A percentile compares a stretch with the other conserved stretches of the same genome.
phyloP scores from a whole-genome alignment of 2,329 filamentous ascomycete genomes.

The Arthrocladium fulminans region DNA sequence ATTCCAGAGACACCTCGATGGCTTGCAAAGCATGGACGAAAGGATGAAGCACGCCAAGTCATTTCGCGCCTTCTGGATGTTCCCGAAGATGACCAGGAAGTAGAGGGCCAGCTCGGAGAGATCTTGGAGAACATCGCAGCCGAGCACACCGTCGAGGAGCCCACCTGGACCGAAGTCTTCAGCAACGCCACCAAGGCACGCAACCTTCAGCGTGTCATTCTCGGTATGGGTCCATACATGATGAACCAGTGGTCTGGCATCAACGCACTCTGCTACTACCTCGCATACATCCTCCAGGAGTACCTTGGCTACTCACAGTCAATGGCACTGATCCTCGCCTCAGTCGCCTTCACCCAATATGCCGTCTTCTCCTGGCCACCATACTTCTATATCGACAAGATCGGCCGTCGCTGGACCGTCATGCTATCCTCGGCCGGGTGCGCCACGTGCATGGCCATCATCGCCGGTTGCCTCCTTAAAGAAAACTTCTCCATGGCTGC shows the following conservation, averaged over 20 bases:
- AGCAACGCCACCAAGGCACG: constrained; percentile 27
- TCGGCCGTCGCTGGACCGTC: constrained; percentile 33
- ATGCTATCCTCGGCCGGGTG: constrained; percentile 29
- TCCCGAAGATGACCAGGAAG: constrained; percentile 25
- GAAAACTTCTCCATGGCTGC: constrained; percentile 32
- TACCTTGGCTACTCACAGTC: constrained; percentile 40
- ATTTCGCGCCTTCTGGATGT: constrained; percentile 28
- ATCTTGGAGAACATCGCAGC: constrained; percentile 28
- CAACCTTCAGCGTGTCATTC: constrained; percentile 29
- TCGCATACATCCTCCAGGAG: constrained; percentile 26
- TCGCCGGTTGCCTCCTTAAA: constrained; percentile 29
- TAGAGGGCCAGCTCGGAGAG: constrained; percentile 30
- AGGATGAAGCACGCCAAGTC: constrained; percentile 29
- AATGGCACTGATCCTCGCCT: constrained; percentile 40
- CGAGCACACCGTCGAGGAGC: constrained; percentile 26
- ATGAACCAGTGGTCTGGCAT: constrained; percentile 12
- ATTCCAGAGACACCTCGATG: constrained; percentile 37
- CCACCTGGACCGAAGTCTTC: constrained; percentile 30
- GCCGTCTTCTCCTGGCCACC: constrained; percentile 37
- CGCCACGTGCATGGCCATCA: constrained; percentile 35
- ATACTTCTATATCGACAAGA: constrained; percentile 38
- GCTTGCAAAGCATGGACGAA: constrained; percentile 36
- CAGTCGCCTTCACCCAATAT: constrained; percentile 34
- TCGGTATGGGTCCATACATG: constrained; percentile 32
- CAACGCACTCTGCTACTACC: constrained; percentile 8